Conservation (phyloP, 441 rosid genomes). For the Theobroma grandiflorum region DNA sequence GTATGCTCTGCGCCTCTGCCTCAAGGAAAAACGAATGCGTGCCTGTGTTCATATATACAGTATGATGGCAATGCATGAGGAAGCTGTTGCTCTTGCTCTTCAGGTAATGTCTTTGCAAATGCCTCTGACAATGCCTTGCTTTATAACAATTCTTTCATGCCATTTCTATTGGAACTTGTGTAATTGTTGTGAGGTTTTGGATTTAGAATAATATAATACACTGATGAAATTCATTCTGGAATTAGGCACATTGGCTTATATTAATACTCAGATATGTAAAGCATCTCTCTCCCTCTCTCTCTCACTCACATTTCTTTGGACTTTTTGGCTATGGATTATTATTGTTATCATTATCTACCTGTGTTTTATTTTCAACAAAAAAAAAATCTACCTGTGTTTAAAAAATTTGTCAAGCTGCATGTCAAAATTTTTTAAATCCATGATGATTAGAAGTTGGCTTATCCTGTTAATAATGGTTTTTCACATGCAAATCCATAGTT, state of each 20-base stretch:
- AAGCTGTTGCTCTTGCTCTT: constrained; percentile 99
- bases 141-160: constrained; percentile 10
- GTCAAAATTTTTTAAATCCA: neutral
- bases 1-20: constrained; percentile 97
- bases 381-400: neutral
- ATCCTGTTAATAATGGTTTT: neutral
- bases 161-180: constrained; percentile 21
- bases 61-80: constrained; percentile 99
- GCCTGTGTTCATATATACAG: constrained; percentile 98
- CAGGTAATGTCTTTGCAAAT: constrained; percentile 58
- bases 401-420: neutral
- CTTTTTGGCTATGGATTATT: constrained; percentile 7
- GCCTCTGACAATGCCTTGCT: neutral
- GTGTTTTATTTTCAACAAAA: neutral
- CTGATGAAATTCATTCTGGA: constrained; percentile 19
- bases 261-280: neutral
- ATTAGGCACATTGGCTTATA: constrained; percentile 14
- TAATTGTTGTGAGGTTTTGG: constrained; percentile 14
- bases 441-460: neutral
- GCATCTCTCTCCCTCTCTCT: neutral
- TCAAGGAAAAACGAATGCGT: constrained; percentile 95
- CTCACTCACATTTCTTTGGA: neutral
- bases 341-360: neutral
- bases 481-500: constrained; percentile 4
- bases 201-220: constrained; percentile 23